Evolutionary conservation across 208 protist genomes (phyloP).

Genomic region (Giardia muris): DNA sequence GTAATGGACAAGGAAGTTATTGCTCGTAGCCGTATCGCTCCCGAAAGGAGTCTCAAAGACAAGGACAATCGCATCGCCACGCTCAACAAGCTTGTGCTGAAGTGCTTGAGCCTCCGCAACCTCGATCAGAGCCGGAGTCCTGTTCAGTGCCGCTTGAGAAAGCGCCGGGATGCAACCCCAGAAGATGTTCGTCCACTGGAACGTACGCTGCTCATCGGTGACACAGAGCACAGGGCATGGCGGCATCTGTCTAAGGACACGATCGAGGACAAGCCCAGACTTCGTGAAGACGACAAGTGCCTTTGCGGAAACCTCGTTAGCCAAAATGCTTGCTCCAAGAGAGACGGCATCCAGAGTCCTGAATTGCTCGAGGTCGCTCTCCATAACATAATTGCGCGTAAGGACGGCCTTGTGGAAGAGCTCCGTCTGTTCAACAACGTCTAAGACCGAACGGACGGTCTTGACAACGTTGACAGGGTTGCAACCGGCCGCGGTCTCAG

Average conservation of each 20-base stretch:
- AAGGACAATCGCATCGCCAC: background rate
- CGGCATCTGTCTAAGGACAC: background rate
- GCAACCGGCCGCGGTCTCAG: background rate
- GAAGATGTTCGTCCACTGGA: background rate
- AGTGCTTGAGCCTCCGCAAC: background rate
- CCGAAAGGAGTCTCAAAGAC: background rate
- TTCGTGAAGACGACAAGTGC: background rate
- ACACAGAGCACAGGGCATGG: background rate
- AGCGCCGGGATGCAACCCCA: background rate
- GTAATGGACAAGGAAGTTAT: background rate
- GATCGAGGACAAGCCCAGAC: background rate
- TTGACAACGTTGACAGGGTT: background rate
- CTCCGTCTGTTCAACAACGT: background rate
- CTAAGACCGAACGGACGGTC: background rate
- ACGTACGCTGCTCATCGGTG: background rate
- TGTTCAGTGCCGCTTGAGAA: background rate
- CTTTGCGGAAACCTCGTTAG: background rate
- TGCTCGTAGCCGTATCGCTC: background rate
- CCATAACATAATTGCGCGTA: background rate
- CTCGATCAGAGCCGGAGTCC: background rate
- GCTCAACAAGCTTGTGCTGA: background rate
- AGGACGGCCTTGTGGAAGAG: background rate
- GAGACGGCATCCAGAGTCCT: background rate
- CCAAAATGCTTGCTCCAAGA: background rate
- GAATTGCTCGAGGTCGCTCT: background rate